phyloP scores from a whole-genome alignment of 2,329 filamentous ascomycete genomes.

The Penicillium expansum region DNA sequence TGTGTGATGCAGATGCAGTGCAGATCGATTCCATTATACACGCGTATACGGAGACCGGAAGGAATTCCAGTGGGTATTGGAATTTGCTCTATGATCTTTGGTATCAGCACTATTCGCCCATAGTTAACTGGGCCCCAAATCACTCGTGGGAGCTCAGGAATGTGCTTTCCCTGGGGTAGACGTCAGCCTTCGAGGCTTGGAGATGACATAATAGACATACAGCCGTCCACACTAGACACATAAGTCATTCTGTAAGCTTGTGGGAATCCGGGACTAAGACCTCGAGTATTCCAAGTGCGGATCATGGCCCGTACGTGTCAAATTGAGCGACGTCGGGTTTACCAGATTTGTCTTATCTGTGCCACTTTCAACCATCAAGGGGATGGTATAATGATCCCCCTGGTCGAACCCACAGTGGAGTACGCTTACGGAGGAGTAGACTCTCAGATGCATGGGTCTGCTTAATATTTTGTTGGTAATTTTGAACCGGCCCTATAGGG shows the following conservation, averaged over 20 bases:
- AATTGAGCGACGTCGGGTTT: slow-evolving; percentile 12
- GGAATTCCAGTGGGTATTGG: slow-evolving; percentile 11
- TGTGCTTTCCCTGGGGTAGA: neutral
- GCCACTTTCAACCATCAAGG: slow-evolving; percentile 17
- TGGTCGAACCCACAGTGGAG: slow-evolving; percentile 25
- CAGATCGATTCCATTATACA: slow-evolving; percentile 19
- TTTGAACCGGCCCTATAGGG: slow-evolving; percentile 13
- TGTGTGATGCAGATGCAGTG: slow-evolving; percentile 10
- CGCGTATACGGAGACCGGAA: slow-evolving; percentile 9
- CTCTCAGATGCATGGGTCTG: slow-evolving; percentile 13
- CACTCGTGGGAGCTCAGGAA: neutral
- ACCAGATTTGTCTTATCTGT: slow-evolving; percentile 17
- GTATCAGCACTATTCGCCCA: neutral
- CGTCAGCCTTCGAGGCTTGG: slow-evolving; percentile 6
- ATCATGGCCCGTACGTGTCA: slow-evolving; percentile 5
- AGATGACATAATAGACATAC: neutral
- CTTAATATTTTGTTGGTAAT: slow-evolving; percentile 17
- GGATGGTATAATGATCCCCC: slow-evolving; percentile 11
- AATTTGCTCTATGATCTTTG: slow-evolving; percentile 11
- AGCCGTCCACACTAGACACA: neutral
- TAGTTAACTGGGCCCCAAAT: neutral
- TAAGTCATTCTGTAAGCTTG: neutral
- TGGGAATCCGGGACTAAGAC: neutral
- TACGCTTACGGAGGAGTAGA: slow-evolving; percentile 19
- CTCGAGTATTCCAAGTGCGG: slow-evolving; percentile 1